Base-by-base conservation (phyloP, 1,284 basidiomycete genomes). In the Ceratobasidium sp. region DNA sequence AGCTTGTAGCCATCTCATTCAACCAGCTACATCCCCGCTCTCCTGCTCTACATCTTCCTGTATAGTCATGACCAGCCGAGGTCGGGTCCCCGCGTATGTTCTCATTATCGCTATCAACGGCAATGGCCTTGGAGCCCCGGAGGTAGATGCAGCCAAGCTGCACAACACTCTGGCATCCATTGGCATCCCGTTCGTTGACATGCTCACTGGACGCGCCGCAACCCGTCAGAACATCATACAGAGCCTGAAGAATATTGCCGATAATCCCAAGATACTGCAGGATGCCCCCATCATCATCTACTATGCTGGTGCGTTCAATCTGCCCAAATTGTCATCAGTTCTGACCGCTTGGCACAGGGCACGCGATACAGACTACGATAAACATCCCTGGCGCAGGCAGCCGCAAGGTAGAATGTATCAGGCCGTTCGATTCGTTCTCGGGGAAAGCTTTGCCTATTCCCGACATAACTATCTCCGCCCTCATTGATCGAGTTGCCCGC, bases 171-270 rank as follows among this genome's bases (percentile, higher is more conserved):
- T 72, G 48, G 38, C 40, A 5, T 30, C 30, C 12, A n/a, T 72
- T 6, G 69, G 69, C 25, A 23, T 72, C 7, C 28, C 42, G 1
- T 51, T 44, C 1, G 62, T 72, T 23, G 38, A 72, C 12, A 38
- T 51, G 18, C 59, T 72, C 28, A 18, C 21, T 33, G 69, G 69
- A 30, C 33, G 33, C 23, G 14, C 46, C 14, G 69, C 69, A 33
- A 72, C 69, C 21, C 69, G 69, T 5, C 59, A 53, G 25, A 48
- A 40, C 12, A 72, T 72, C 14, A 72, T 72, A 30, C 58, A 72
- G 16, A 56, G 42, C n/a, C 59, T 72, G 2, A 33, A 23, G 14
- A 28, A 44, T 6, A 53, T 72, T 11, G 46, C 46, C 4, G 48
- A 59, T 25, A 51, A 44, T 21, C 46, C 28, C 3, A 30, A 28